Evolutionary conservation across 345 rosid genomes (phyloP).

Genomic region (Zanthoxylum bungeanum): DNA sequence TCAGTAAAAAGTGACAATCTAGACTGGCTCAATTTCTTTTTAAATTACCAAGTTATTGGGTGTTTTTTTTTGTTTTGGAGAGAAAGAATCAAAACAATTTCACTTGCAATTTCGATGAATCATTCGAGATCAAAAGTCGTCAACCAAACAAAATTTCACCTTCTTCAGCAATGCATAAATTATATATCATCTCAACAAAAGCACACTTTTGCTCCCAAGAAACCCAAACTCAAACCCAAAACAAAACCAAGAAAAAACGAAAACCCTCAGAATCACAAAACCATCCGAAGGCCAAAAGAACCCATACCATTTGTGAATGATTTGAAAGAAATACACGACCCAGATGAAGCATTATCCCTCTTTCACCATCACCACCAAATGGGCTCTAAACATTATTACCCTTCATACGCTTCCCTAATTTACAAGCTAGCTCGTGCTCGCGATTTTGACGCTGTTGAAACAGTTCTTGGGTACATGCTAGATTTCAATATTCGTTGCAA

Average conservation of each 20-base stretch:
- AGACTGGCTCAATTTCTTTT: too few relatives aligned
- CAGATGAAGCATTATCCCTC: conserved; percentile 70
- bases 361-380: conserved; percentile 46
- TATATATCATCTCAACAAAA: conserved; percentile 14
- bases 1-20: too few relatives aligned
- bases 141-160: not conserved
- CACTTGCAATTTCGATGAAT: conserved; percentile 23
- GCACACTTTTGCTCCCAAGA: conserved; percentile 23
- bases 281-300: conserved; percentile 28
- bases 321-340: conserved; percentile 48
- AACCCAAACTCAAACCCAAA: conserved; percentile 32
- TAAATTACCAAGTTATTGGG: too few relatives aligned
- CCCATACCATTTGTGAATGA: conserved; percentile 46
- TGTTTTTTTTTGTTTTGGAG: too few relatives aligned
- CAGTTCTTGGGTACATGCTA: conserved; percentile 40
- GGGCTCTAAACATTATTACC: conserved; percentile 74
- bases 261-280: conserved; percentile 23
- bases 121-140: conserved; percentile 7
- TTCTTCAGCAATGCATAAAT: not conserved
- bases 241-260: conserved; percentile 29
- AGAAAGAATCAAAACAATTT: not conserved
- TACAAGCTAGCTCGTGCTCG: conserved; percentile 73
- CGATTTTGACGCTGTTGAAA: conserved; percentile 55
- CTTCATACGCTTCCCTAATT: conserved; percentile 74
- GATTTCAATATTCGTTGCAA: conserved; percentile 47